Percentiles rank a stretch among this genome's conserved stretches.
Evolutionary conservation across 768 basidiomycete species (phyloP).

Genomic region (Arthromyces matolae): DNA sequence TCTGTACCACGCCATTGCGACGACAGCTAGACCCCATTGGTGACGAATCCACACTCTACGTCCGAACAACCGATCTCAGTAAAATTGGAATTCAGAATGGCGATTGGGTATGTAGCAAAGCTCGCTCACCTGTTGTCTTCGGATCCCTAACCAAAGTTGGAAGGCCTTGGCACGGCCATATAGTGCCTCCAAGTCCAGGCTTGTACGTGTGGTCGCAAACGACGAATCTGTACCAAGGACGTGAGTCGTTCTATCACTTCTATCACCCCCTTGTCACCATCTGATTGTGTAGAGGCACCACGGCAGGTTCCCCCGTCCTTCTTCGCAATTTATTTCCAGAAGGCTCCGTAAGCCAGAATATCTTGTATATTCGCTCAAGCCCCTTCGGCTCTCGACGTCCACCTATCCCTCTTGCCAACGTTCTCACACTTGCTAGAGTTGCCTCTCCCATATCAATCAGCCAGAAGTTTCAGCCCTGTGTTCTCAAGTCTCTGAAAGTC

Average conservation of each 20-base stretch:
- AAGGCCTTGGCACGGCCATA: conserved; percentile 51
- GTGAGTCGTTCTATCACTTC: conserved; percentile 26
- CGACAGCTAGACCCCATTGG: conserved; percentile 28
- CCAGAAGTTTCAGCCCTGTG: conserved; percentile 57
- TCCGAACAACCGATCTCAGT: conserved; percentile 61
- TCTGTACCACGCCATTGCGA: conserved; percentile 29
- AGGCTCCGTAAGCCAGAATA: conserved; percentile 17
- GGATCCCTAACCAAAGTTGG: conserved; percentile 9
- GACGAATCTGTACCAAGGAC: conserved; percentile 37
- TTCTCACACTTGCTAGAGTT: conserved; percentile 76
- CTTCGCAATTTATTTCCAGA: conserved; percentile 47
- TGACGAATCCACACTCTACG: conserved; percentile 57
- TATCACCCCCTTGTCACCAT: background rate
- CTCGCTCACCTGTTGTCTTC: background rate
- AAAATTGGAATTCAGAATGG: conserved; percentile 64
- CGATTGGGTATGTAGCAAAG: conserved; percentile 73
- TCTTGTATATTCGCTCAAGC: conserved; percentile 43
- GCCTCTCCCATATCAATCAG: conserved; percentile 69
- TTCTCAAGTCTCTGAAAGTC: conserved; percentile 55
- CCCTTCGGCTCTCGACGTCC: conserved; percentile 60
- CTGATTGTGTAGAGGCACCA: conserved; percentile 31
- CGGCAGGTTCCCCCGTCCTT: conserved; percentile 46
- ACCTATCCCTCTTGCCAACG: conserved; percentile 61
- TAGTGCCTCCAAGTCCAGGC: conserved; percentile 36
- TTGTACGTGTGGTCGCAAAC: conserved; percentile 55